Conservation (phyloP, 2,329 filamentous ascomycete genomes). For the Cladosporium cucumerinum region DNA sequence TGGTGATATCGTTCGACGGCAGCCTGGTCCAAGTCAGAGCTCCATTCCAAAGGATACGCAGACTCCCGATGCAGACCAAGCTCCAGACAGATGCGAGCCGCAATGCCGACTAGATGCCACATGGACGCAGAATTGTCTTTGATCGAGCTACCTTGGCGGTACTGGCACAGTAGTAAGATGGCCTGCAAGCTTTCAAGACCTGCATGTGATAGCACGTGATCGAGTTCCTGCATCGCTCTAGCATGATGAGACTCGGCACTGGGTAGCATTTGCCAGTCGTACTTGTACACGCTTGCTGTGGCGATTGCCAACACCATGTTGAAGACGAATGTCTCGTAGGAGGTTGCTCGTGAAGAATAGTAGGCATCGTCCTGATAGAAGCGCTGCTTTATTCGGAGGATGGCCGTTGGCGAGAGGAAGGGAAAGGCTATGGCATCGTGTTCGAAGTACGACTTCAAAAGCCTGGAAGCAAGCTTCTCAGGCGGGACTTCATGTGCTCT, state of each 20-base stretch:
- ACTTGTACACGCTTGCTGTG: slow-evolving; percentile 44
- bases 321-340: slow-evolving; percentile 41
- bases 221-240: slow-evolving; percentile 39
- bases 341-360: slow-evolving; percentile 20
- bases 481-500: slow-evolving; percentile 32
- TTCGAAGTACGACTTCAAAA: slow-evolving; percentile 42
- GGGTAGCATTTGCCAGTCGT: slow-evolving; percentile 43
- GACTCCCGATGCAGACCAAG: slow-evolving; percentile 44
- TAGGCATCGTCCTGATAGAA: slow-evolving; percentile 34
- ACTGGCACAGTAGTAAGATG: slow-evolving; percentile 44
- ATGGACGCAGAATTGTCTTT: slow-evolving; percentile 34
- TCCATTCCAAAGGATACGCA: slow-evolving; percentile 29
- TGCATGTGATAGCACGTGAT: slow-evolving; percentile 37
- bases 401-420: slow-evolving; percentile 36
- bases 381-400: slow-evolving; percentile 30
- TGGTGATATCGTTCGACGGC: slow-evolving; percentile 20
- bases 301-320: slow-evolving; percentile 47
- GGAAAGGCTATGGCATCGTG: slow-evolving; percentile 46
- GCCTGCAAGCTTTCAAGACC: slow-evolving; percentile 42
- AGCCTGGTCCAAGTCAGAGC: background rate
- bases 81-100: slow-evolving; percentile 54
- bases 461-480: slow-evolving; percentile 35
- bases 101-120: slow-evolving; percentile 46
- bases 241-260: slow-evolving; percentile 44
- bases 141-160: slow-evolving; percentile 41